Conservation (phyloP, 2,329 filamentous ascomycete species). For the Cladobotryum protrusum region DNA sequence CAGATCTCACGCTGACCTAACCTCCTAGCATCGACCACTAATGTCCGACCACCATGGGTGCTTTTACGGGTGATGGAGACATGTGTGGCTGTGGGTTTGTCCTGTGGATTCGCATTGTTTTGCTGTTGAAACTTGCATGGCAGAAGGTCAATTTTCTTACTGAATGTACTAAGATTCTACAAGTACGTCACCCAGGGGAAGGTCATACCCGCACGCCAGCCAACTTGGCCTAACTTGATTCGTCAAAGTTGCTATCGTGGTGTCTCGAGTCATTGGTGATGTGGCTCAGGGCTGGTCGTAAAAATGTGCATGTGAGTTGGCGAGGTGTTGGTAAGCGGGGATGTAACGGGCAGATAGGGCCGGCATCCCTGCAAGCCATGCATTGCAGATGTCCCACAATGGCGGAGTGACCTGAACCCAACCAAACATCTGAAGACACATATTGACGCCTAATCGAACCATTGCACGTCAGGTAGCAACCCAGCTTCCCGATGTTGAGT, state of each 20-base stretch:
- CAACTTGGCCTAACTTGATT: background rate
- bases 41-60: background rate
- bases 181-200: background rate
- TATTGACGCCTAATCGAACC: background rate
- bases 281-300: background rate
- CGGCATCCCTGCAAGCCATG: background rate
- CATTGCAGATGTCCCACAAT: background rate
- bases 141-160: too few species aligned
- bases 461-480: background rate
- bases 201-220: background rate
- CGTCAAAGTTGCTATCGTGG: background rate
- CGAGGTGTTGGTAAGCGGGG: background rate
- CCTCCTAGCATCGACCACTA: constrained; percentile 36
- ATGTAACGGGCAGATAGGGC: background rate
- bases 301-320: background rate
- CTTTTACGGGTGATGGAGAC: too few species aligned
- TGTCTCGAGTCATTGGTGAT: background rate
- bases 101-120: background rate
- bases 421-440: constrained; percentile 2
- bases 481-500: background rate
- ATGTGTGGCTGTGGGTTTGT: background rate
- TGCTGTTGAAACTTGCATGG: too few species aligned
- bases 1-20: constrained; percentile 16
- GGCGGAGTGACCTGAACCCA: background rate
- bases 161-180: too few species aligned